Conservation (phyloP, 305 asterid species). For the Fraxinus velutina region DNA sequence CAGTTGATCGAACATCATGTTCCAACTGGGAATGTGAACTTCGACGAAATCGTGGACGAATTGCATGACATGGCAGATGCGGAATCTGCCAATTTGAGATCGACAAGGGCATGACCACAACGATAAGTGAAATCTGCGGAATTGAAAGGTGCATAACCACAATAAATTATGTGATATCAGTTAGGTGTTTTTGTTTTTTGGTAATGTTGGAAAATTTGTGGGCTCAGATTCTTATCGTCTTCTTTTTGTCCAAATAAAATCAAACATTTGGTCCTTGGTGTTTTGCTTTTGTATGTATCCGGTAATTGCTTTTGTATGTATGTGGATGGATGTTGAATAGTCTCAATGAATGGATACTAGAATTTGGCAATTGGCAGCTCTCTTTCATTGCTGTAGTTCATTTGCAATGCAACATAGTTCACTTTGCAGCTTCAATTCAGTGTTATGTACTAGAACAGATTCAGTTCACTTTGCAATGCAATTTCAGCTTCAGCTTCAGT, state of each 20-base stretch:
- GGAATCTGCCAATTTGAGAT: not conserved
- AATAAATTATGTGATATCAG: too few relatives aligned
- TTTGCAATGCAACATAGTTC: not conserved
- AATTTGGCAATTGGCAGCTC: not conserved
- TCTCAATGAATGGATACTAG: not conserved
- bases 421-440: not conserved
- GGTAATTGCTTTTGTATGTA: not conserved
- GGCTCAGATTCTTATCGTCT: too few relatives aligned
- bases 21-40: too few relatives aligned
- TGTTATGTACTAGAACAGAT: too few relatives aligned
- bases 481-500: too few relatives aligned
- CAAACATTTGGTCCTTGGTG: not conserved
- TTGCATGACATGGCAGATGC: not conserved
- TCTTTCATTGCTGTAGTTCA: not conserved
- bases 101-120: not conserved
- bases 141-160: not conserved
- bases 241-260: not conserved
- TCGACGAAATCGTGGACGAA: too few relatives aligned
- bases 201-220: too few relatives aligned
- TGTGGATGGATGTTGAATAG: not conserved
- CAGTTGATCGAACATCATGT: too few relatives aligned
- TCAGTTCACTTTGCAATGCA: too few relatives aligned
- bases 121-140: not conserved
- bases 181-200: too few relatives aligned
- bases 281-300: not conserved